phyloP scores from a whole-genome alignment of 768 basidiomycete genomes.

The Panus rudis region DNA sequence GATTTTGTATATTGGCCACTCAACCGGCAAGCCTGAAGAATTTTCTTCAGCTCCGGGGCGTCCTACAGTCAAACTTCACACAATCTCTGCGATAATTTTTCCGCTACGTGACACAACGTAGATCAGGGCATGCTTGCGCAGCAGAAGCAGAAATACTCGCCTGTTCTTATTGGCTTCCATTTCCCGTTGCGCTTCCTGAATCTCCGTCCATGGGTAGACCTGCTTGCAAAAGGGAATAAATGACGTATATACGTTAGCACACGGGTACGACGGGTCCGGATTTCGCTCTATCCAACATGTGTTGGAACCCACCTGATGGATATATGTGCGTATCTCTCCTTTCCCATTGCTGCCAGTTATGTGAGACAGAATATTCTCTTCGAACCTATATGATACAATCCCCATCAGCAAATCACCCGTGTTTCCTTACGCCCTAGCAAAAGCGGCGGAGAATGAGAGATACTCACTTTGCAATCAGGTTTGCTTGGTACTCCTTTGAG shows the following conservation, averaged over 20 bases:
- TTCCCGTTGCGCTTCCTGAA: slow-evolving; percentile 73
- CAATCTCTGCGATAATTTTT: slow-evolving; percentile 20
- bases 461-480: slow-evolving; percentile 53
- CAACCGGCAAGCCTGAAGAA: no score
- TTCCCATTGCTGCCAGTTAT: slow-evolving; percentile 51
- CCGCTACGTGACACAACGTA: slow-evolving; percentile 14
- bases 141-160: slow-evolving; percentile 18
- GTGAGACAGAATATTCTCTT: slow-evolving; percentile 42
- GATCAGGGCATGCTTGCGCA: neutral
- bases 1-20: no score
- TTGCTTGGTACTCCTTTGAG: slow-evolving; percentile 66
- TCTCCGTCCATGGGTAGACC: slow-evolving; percentile 77
- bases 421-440: neutral
- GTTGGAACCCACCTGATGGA: slow-evolving; percentile 73
- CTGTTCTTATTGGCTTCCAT: slow-evolving; percentile 73
- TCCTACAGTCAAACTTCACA: no score
- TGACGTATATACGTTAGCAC: slow-evolving; percentile 7
- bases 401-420: slow-evolving; percentile 2
- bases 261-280: no score
- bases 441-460: neutral
- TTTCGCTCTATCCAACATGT: no score
- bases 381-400: slow-evolving; percentile 38
- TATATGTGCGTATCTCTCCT: slow-evolving; percentile 63
- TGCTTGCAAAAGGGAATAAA: slow-evolving; percentile 20
- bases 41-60: no score